Base-by-base conservation (phyloP, 768 basidiomycete genomes). In the Rhodosporidiobolus sp. region DNA sequence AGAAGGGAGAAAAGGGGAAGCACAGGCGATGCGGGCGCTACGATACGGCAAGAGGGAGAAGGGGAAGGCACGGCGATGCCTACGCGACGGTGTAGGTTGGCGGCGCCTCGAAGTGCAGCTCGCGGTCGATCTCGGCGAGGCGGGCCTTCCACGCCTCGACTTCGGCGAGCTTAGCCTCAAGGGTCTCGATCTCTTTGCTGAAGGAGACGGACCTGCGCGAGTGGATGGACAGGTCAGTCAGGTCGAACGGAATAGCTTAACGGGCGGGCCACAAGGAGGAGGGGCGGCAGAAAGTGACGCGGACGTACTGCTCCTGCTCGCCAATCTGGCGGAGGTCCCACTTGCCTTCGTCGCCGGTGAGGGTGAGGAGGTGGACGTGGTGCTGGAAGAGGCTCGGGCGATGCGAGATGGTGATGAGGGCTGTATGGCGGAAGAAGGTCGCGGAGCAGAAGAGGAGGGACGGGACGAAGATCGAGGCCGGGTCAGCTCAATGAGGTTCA, bases 361-460 rank as follows among this genome's bases (percentile, higher is more conserved):
- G 83, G 1, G 90, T 90, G 26, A 97, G 85, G 35, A 95, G 85
- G 59, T 90, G 89, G 7, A 87, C 90, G 81, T 98, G 95, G 79
- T 96, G 94, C 79, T 90, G 93, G 77, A 87, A 86, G 70, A 97
- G 82, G 0, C 90, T 88, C 0, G 93, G 94, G 20, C 94, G 88
- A 63, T 92, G 83, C 24, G 94, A 94, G 62, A 97, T 92, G 7
- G 94, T 97, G 68, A 98, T 89, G 58, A 98, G 85, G 0, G 94
- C 74, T 77, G 69, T n/a, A n/a, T n/a, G n/a, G n/a, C 20, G 34
- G 12, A 30, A 20, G 6, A 24, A 19, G 46, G 17, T 10, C 8
- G 17, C 28, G 28, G 17, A 22, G 30, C 19, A 50, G 17, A 35
- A 26, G 14, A n/a, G 24, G 54, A 17, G 26, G 12, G 32, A 4